These are phyloP conservation scores for Fraxinus sp. DNA, from an alignment of 305 asterid species.

Conservation along the genomic window DNA sequence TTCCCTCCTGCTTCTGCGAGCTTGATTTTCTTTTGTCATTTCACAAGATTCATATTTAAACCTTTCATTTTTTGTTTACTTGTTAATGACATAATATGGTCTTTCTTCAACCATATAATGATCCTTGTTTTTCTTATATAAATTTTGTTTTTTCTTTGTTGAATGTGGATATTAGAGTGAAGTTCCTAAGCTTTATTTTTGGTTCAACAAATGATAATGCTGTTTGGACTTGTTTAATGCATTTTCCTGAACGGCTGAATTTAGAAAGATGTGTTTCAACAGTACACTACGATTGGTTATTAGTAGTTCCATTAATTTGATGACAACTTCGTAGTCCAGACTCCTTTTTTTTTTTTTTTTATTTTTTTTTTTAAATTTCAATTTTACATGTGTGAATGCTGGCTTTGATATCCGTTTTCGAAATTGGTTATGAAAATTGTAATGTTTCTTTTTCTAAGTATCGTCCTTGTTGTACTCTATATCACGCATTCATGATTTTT, in stretches of 20 bases:
- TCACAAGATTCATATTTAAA: slow-evolving; percentile 10
- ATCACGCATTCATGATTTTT: neutral
- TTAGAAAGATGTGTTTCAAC: slow-evolving; percentile 1
- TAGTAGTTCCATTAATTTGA: slow-evolving; percentile 6
- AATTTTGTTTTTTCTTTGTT: neutral
- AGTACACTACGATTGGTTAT: neutral
- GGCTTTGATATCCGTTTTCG: neutral
- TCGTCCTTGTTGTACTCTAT: neutral
- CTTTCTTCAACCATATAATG: neutral
- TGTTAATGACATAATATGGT: neutral
- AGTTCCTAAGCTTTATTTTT: slow-evolving; percentile 6
- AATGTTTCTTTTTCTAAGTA: neutral
- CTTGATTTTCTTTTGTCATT: slow-evolving; percentile 1
- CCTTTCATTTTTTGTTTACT: neutral
- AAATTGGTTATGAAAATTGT: neutral
- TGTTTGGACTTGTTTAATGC: slow-evolving; percentile 6
- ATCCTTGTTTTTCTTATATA: neutral
- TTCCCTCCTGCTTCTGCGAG: neutral
- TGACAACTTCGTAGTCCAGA: neutral
- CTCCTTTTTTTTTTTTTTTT: neutral
- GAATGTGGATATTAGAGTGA: slow-evolving; percentile 1
- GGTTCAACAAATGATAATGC: slow-evolving; percentile 8
- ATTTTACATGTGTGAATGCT: neutral
- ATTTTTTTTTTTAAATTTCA: neutral
- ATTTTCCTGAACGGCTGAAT: neutral